Base-by-base conservation (phyloP, 1,284 basidiomycete species). In the Meira nashicola region DNA sequence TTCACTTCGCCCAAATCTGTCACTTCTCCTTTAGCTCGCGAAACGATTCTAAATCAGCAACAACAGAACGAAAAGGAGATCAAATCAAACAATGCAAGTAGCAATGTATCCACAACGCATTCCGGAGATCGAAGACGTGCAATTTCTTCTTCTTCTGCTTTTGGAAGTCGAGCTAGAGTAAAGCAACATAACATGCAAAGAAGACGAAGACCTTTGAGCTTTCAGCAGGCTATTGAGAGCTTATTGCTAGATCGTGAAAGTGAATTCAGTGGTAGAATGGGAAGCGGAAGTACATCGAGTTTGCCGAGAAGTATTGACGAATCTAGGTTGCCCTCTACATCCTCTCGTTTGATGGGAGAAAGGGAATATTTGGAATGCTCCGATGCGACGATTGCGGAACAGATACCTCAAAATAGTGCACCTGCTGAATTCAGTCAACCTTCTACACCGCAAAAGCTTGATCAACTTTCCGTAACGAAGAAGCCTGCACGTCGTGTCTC, bases 111-210 rank as follows among this genome's bases (percentile, higher is more conserved):
- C 23, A 56, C 15, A 19, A 40, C 43, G 21, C 41, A 12, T 15
- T 28, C n/a, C 14, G 53, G 59, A 38, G 59, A 61, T 41, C 64
- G 63, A 51, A 68, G 62, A 61, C 59, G 68, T 21, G 63, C 62
- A 25, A 62, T 70, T 55, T 71, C 70, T 10, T 71, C 70, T 19
- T 68, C 70, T 6, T 71, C 70, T 10, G 70, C 70, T 12, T 71
- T 71, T 55, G 69, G 69, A 37, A 70, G 68, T 58, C 61, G 70
- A 43, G 70, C 70, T 1, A 60, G 70, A 46, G 70, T 70, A 49
- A 68, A 66, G 58, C 68, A 71, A 54, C 61, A 66, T n/a, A 70
- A 72, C 33, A 63, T 66, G 41, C 64, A 60, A 28, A 64, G 69
- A 19, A 19, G 46, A n/a, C 54, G 67, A 47, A 62, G 67, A 28